Conservation (phyloP, 768 basidiomycete species). For the Tulasnella sp. region DNA sequence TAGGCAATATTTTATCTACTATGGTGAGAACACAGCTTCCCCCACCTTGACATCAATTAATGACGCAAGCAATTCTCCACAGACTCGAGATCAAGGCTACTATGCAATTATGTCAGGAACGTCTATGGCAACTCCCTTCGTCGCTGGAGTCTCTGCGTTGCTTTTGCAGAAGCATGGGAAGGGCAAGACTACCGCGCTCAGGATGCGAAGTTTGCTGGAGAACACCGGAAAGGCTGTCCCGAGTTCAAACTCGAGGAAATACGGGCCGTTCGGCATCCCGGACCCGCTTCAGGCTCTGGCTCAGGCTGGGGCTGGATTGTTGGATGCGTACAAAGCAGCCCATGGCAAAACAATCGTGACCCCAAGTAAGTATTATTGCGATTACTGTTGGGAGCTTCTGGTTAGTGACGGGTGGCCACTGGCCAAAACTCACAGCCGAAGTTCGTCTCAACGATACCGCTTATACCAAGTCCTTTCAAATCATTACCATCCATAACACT, state of each 20-base stretch:
- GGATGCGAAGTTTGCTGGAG: slow-evolving; percentile 7
- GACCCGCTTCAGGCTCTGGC: slow-evolving; percentile 23
- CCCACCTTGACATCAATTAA: not conserved
- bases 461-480: slow-evolving; percentile 11
- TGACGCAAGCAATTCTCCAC: not conserved
- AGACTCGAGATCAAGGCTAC: slow-evolving; percentile 11
- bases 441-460: slow-evolving; percentile 39
- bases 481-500: slow-evolving; percentile 41
- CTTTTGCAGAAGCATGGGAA: slow-evolving; percentile 18
- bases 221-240: slow-evolving; percentile 22
- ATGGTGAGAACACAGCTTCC: not conserved
- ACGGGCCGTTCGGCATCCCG: slow-evolving; percentile 1
- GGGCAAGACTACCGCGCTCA: not conserved
- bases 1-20: slow-evolving; percentile 24
- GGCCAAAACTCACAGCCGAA: not conserved
- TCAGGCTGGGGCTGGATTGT: slow-evolving; percentile 25
- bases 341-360: slow-evolving; percentile 29
- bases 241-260: not conserved
- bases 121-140: slow-evolving; percentile 24
- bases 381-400: too few species aligned
- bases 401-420: too few species aligned
- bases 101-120: slow-evolving; percentile 21
- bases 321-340: slow-evolving; percentile 33
- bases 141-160: slow-evolving; percentile 23
- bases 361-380: slow-evolving; percentile 26